Conservation (phyloP, 2,329 filamentous ascomycete species). For the Cladophialophora psammophila region DNA sequence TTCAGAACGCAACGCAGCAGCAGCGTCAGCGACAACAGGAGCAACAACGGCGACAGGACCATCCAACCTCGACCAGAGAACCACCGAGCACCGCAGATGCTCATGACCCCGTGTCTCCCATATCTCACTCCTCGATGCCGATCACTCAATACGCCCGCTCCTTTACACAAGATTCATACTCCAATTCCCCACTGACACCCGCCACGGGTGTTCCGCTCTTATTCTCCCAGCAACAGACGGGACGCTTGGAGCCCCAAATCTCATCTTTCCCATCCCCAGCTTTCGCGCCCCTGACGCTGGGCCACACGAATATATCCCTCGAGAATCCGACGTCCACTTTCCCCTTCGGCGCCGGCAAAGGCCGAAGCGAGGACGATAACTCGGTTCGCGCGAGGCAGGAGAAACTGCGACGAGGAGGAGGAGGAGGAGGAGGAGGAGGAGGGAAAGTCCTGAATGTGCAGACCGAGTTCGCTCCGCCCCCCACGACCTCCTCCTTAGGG, state of each 20-base stretch:
- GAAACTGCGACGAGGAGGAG: background rate
- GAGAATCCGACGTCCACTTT: constrained; percentile 4
- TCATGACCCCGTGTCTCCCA: constrained; percentile 6
- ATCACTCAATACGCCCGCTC: constrained; percentile 25
- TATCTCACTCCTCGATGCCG: constrained; percentile 1
- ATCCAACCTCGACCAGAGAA: background rate
- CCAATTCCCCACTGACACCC: constrained; percentile 24
- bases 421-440: background rate
- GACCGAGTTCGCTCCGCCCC: constrained; percentile 34
- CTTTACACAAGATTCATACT: constrained; percentile 19
- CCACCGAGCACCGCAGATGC: background rate
- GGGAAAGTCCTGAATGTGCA: constrained; percentile 21
- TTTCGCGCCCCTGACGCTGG: constrained; percentile 12
- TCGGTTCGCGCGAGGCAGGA: constrained; percentile 13
- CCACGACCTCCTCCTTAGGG: background rate
- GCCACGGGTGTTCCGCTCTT: constrained; percentile 30
- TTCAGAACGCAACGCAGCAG: constrained; percentile 10
- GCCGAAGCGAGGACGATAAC: constrained; percentile 10
- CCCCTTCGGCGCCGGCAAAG: constrained; percentile 8
- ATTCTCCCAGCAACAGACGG: constrained; percentile 10
- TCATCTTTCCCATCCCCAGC: constrained; percentile 2
- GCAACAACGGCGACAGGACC: constrained; percentile 9
- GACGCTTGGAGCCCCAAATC: background rate
- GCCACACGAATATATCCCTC: background rate
- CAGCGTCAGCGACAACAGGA: background rate